Evolutionary conservation across 306 rosid genomes (phyloP).

Genomic region (Phaseolus lunatus): DNA sequence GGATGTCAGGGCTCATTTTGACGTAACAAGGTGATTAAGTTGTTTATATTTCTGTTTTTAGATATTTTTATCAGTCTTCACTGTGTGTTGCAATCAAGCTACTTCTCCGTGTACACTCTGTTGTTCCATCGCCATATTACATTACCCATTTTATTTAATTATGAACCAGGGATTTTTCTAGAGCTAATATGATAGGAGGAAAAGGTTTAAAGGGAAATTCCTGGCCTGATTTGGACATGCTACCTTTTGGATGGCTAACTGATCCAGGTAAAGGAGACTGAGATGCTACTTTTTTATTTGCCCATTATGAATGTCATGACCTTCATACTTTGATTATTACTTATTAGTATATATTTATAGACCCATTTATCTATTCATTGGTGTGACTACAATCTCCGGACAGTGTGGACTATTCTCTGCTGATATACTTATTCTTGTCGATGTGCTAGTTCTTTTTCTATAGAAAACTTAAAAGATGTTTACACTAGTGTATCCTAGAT

Average conservation of each 20-base stretch:
- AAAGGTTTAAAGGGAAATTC: conserved; percentile 81
- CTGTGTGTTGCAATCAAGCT: conserved; percentile 20
- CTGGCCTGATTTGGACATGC: conserved; percentile 99
- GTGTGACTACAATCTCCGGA: neutral
- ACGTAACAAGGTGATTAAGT: conserved; percentile 70
- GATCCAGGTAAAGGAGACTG: conserved; percentile 63
- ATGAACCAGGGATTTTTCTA: conserved; percentile 71
- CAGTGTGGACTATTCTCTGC: too few species aligned
- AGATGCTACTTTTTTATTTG: conserved; percentile 14
- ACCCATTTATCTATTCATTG: neutral
- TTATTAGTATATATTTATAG: conserved; percentile 12
- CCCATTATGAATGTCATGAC: conserved; percentile 26
- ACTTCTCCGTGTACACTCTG: conserved; percentile 32
- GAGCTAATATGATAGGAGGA: conserved; percentile 80
- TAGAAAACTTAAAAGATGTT: conserved; percentile 12
- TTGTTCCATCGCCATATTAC: conserved; percentile 2
- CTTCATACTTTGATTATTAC: conserved; percentile 15
- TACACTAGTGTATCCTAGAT: conserved; percentile 14
- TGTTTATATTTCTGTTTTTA: conserved; percentile 12
- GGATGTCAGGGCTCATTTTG: conserved; percentile 76
- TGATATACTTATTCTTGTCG: neutral
- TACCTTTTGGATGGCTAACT: conserved; percentile 95
- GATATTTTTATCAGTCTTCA: conserved; percentile 30
- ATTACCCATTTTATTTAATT: conserved; percentile 33
- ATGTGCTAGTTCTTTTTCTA: conserved; percentile 8